These are phyloP conservation scores for Trichoderma sp. DNA, from an alignment of 2,329 filamentous ascomycete species.

Conservation along the genomic window DNA sequence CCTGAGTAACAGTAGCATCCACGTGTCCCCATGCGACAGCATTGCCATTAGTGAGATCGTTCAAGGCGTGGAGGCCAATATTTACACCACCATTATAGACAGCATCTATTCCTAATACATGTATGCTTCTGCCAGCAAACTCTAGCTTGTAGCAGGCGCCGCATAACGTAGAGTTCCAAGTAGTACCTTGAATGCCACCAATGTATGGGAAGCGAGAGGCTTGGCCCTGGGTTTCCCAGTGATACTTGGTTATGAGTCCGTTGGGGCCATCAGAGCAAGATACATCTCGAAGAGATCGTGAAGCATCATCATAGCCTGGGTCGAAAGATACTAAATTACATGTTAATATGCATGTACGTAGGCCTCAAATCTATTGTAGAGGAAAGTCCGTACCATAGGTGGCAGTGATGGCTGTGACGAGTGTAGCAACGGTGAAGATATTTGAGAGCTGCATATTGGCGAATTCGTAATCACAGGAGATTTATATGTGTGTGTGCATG, in stretches of 20 bases:
- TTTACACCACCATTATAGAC: conserved; percentile 51
- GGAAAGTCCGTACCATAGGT: conserved; percentile 35
- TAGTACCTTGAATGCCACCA: conserved; percentile 55
- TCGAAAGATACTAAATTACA: conserved; percentile 65
- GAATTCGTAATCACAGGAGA: not conserved
- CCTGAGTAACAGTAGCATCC: conserved; percentile 50
- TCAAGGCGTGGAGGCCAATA: conserved; percentile 56
- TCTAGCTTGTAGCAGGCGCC: conserved; percentile 60
- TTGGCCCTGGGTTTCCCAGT: conserved; percentile 57
- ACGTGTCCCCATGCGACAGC: conserved; percentile 54
- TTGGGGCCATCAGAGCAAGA: conserved; percentile 69
- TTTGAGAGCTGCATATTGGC: conserved; percentile 47
- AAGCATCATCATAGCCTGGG: conserved; percentile 64
- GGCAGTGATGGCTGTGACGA: conserved; percentile 42
- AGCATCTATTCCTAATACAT: conserved; percentile 59
- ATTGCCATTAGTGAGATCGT: conserved; percentile 55
- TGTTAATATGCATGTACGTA: not conserved
- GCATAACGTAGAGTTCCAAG: conserved; percentile 60
- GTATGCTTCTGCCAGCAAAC: conserved; percentile 54
- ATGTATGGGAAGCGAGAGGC: conserved; percentile 56
- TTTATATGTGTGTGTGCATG: not conserved
- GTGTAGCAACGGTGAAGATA: conserved; percentile 43
- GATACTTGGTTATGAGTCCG: conserved; percentile 64
- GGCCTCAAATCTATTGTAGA: conserved; percentile 4
- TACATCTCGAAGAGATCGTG: conserved; percentile 57